A percentile compares a stretch with the other conserved stretches of the same genome.
phyloP scores from a whole-genome alignment of 176 grass and related monocot species.

The Thalia dealbata region DNA sequence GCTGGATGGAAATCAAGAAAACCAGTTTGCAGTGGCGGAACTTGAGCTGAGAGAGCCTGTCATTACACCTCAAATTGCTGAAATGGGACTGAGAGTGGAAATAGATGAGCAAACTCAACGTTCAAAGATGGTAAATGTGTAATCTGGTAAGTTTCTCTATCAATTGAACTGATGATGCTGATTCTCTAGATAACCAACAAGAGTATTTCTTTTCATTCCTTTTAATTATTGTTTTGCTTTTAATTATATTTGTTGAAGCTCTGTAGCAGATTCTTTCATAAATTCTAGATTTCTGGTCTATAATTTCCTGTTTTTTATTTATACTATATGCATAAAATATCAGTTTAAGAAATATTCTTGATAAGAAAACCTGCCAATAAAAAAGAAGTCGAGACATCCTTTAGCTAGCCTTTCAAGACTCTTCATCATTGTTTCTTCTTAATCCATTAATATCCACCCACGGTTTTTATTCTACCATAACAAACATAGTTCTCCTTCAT shows the following conservation, averaged over 20 bases:
- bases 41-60: conserved; percentile 76
- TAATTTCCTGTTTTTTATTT: not conserved
- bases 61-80: conserved; percentile 56
- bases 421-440: not conserved
- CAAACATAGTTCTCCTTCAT: not conserved
- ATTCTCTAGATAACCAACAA: not conserved
- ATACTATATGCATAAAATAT: not conserved
- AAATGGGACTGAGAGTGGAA: conserved; percentile 67
- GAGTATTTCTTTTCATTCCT: not conserved
- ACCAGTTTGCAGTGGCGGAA: conserved; percentile 57
- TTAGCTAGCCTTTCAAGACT: not conserved
- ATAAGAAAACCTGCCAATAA: not conserved
- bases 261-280: not conserved
- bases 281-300: not conserved
- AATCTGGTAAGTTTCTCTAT: conserved; percentile 28
- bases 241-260: not conserved
- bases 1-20: conserved; percentile 75
- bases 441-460: no score
- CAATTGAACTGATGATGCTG: not conserved
- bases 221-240: not conserved
- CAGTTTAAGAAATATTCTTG: not conserved
- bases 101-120: conserved; percentile 55
- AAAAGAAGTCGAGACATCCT: not conserved
- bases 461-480: not conserved
- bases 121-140: conserved; percentile 70